A percentile compares a stretch with the other conserved stretches of the same genome.
These are phyloP conservation scores for Trypanosoma boissoni DNA, from an alignment of 208 protist genomes.

Conservation along the genomic window DNA sequence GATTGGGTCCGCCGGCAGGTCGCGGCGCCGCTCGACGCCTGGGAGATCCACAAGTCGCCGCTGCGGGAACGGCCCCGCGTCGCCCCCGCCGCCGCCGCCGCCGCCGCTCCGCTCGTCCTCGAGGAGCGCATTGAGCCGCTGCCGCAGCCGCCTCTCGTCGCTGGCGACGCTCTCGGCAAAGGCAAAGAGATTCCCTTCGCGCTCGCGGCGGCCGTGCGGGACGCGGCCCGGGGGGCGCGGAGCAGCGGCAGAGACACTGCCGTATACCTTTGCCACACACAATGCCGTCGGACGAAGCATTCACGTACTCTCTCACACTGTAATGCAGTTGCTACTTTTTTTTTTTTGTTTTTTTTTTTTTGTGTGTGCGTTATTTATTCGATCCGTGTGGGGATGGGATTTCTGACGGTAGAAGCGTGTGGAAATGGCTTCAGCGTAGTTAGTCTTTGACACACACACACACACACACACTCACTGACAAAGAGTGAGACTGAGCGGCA, in stretches of 20 bases:
- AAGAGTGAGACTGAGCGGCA: conserved; percentile 9
- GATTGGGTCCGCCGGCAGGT: conserved; percentile 88
- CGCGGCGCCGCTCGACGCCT: conserved; percentile 74
- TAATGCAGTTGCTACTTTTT: background rate
- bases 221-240: conserved; percentile 32
- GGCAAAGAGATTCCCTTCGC: conserved; percentile 74
- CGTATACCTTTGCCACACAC: conserved; percentile 65
- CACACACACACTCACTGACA: conserved; percentile 11
- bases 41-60: conserved; percentile 70
- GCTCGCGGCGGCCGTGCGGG: conserved; percentile 43
- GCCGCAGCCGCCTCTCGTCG: conserved; percentile 65
- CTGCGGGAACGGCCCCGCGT: conserved; percentile 34
- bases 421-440: no score
- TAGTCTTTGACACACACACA: conserved; percentile 21
- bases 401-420: no score
- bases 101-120: conserved; percentile 63
- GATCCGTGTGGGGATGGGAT: no score
- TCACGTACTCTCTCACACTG: background rate
- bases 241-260: conserved; percentile 21
- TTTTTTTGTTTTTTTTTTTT: conserved; percentile 1
- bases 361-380: background rate
- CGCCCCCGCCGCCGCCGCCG: conserved; percentile 11
- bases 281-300: conserved; percentile 21
- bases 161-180: conserved; percentile 62
- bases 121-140: conserved; percentile 76